Conservation (phyloP, 2,329 filamentous ascomycete species). For the Lecanoromycetidae sp. region DNA sequence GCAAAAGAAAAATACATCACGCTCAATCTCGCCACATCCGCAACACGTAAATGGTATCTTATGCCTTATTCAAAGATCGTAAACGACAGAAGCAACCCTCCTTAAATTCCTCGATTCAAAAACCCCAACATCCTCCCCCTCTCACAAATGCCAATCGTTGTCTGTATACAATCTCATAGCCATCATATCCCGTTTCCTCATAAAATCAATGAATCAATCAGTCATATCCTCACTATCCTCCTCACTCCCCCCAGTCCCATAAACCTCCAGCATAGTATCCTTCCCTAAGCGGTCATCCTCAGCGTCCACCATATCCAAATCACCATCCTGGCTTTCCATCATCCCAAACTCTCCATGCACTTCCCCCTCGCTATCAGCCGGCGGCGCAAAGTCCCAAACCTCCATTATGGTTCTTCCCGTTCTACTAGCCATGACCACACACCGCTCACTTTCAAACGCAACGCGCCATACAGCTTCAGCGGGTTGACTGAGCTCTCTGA, state of each 20-base stretch:
- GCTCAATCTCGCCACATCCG: too few species aligned
- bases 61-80: not conserved
- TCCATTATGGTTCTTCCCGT: constrained; percentile 90
- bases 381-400: constrained; percentile 38
- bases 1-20: too few species aligned
- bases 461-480: constrained; percentile 96
- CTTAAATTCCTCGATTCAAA: too few species aligned
- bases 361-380: constrained; percentile 6
- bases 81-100: not conserved
- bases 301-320: constrained; percentile 14
- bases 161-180: not conserved
- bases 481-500: constrained; percentile 80
- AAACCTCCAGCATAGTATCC: not conserved
- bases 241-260: not conserved
- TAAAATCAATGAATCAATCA: constrained; percentile 5
- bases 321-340: not conserved
- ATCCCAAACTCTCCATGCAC: not conserved
- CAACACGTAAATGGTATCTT: too few species aligned
- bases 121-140: too few species aligned
- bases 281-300: too few species aligned
- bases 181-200: not conserved
- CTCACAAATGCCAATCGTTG: too few species aligned
- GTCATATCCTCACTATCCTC: constrained; percentile 14
- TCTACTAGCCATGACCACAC: constrained; percentile 84
- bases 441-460: constrained; percentile 96